Conservation (phyloP, 2,329 filamentous ascomycete genomes). For the Paecilomyces dactylethromorphus region DNA sequence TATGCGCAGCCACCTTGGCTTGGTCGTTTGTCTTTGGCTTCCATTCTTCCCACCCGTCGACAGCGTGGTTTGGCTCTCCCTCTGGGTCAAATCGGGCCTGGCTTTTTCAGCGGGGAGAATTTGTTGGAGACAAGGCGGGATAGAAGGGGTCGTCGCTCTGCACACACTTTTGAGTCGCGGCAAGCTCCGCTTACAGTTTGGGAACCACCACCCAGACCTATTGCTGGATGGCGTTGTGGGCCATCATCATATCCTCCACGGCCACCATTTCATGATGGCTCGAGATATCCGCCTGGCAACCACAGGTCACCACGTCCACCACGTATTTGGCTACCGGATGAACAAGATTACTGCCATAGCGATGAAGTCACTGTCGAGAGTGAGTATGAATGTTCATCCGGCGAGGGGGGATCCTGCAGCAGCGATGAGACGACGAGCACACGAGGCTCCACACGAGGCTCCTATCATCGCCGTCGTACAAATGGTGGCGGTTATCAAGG, state of each 20-base stretch:
- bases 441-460: background rate
- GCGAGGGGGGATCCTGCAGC: background rate
- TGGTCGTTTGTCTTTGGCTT: background rate
- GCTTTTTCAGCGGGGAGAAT: background rate
- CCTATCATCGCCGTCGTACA: conserved; percentile 1
- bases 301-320: background rate
- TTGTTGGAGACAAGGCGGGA: background rate
- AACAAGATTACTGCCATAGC: background rate
- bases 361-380: background rate
- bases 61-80: background rate
- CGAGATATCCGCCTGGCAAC: background rate
- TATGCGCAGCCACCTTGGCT: background rate
- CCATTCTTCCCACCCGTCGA: background rate
- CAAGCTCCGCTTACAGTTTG: background rate
- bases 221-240: background rate
- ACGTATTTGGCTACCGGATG: background rate
- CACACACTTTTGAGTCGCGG: background rate
- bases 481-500: background rate
- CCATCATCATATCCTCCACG: background rate
- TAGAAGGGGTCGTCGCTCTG: background rate
- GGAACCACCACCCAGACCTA: background rate
- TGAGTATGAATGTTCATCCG: background rate
- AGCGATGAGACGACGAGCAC: background rate
- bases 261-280: background rate
- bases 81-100: background rate